phyloP scores from a whole-genome alignment of 2,329 filamentous ascomycete species.

The Aspergillus versicolor region DNA sequence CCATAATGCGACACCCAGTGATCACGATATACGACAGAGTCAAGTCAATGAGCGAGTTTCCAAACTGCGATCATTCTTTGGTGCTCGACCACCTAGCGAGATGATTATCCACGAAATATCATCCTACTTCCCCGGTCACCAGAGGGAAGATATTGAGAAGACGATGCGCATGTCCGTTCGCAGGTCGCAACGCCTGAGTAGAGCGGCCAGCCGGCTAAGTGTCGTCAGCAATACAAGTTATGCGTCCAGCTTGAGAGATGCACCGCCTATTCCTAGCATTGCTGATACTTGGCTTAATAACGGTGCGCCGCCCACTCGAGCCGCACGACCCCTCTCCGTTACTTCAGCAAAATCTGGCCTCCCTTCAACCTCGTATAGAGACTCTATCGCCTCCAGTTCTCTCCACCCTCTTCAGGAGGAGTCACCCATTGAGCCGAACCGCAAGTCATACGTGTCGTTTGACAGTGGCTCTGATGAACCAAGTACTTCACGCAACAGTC shows the following conservation, averaged over 20 bases:
- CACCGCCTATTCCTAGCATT: slow-evolving; percentile 91
- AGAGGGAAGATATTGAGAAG: slow-evolving; percentile 90
- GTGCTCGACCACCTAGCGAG: slow-evolving; percentile 89
- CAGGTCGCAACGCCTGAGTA: slow-evolving; percentile 85
- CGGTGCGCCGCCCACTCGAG: slow-evolving; percentile 51
- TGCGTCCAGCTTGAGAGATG: slow-evolving; percentile 87
- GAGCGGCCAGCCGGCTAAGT: slow-evolving; percentile 87
- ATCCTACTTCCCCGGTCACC: slow-evolving; percentile 95
- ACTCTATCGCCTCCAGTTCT: slow-evolving; percentile 85
- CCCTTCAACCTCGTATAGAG: slow-evolving; percentile 67
- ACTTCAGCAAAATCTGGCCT: slow-evolving; percentile 57
- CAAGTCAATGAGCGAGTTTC: slow-evolving; percentile 32
- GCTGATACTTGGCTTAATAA: slow-evolving; percentile 84
- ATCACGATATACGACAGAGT: slow-evolving; percentile 28
- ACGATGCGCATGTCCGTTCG: slow-evolving; percentile 91
- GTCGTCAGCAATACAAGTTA: slow-evolving; percentile 92
- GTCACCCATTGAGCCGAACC: slow-evolving; percentile 78
- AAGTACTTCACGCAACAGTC: slow-evolving; percentile 74
- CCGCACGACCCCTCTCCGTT: slow-evolving; percentile 56
- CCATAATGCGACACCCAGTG: slow-evolving; percentile 28
- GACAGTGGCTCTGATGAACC: slow-evolving; percentile 67
- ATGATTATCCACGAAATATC: slow-evolving; percentile 94
- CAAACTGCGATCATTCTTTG: slow-evolving; percentile 69
- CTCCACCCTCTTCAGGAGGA: slow-evolving; percentile 91
- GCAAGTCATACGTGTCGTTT: slow-evolving; percentile 90